Conservation (phyloP, 2,329 filamentous ascomycete species). For the Fusarium redolens region DNA sequence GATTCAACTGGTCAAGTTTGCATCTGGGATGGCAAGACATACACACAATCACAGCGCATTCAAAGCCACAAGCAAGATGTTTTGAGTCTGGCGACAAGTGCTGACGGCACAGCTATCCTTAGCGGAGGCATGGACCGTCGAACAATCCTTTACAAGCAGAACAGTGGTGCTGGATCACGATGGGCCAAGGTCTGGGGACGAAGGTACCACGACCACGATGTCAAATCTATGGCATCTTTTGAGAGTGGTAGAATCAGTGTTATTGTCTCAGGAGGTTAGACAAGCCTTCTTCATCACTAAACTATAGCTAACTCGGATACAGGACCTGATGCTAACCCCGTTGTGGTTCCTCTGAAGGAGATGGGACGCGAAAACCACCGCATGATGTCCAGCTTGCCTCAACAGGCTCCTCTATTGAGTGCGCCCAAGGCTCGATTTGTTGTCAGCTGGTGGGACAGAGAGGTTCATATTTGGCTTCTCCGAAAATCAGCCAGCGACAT, state of each 20-base stretch:
- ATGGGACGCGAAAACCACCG: slow-evolving; percentile 86
- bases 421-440: slow-evolving; percentile 80
- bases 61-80: slow-evolving; percentile 91
- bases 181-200: slow-evolving; percentile 91
- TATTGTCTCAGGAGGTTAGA: slow-evolving; percentile 87
- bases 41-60: slow-evolving; percentile 86
- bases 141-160: slow-evolving; percentile 83
- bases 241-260: slow-evolving; percentile 87
- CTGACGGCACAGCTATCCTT: slow-evolving; percentile 83
- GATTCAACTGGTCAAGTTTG: slow-evolving; percentile 94
- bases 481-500: slow-evolving; percentile 60
- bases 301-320: slow-evolving; percentile 5
- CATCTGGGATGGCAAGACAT: slow-evolving; percentile 94
- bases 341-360: slow-evolving; percentile 80
- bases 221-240: slow-evolving; percentile 92
- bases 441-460: slow-evolving; percentile 91
- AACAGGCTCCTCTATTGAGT: slow-evolving; percentile 78
- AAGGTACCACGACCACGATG: slow-evolving; percentile 91
- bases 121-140: slow-evolving; percentile 93
- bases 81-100: slow-evolving; percentile 84
- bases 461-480: slow-evolving; percentile 83
- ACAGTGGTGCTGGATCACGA: slow-evolving; percentile 67
- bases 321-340: slow-evolving; percentile 88
- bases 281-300: not conserved
- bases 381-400: slow-evolving; percentile 84